These are phyloP conservation scores for Ceratocystis diversiconidia DNA, from an alignment of 2,329 filamentous ascomycete genomes.

Conservation along the genomic window DNA sequence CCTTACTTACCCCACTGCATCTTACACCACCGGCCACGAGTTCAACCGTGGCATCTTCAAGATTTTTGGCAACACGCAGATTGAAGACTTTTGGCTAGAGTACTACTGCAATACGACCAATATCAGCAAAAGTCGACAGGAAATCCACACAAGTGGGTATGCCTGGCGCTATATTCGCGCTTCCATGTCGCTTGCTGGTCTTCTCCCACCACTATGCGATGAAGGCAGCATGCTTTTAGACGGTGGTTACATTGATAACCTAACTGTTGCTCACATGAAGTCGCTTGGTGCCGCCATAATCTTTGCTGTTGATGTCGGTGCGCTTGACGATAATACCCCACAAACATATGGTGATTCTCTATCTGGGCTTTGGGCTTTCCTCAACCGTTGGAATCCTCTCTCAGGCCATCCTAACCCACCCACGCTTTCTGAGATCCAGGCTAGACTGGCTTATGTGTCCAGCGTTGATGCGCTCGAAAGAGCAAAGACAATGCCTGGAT, in stretches of 20 bases:
- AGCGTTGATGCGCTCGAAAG: constrained; percentile 88
- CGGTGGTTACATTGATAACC: constrained; percentile 91
- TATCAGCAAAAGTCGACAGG: constrained; percentile 81
- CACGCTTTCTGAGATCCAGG: constrained; percentile 90
- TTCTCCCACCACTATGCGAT: constrained; percentile 87
- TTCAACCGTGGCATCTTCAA: constrained; percentile 99
- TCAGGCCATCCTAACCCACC: constrained; percentile 80
- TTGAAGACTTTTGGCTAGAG: constrained; percentile 97
- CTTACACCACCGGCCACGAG: constrained; percentile 95
- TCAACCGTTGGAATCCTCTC: constrained; percentile 96
- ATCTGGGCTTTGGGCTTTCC: constrained; percentile 84
- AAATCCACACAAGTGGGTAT: constrained; percentile 92
- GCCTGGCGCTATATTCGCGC: constrained; percentile 95
- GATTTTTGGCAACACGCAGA: constrained; percentile 89
- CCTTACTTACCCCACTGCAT: constrained; percentile 87
- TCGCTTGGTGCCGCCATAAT: constrained; percentile 83
- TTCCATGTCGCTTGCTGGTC: constrained; percentile 87
- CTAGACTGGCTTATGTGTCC: constrained; percentile 82
- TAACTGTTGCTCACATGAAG: constrained; percentile 96
- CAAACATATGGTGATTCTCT: constrained; percentile 89
- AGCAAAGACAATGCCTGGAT: constrained; percentile 80
- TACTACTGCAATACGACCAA: constrained; percentile 99
- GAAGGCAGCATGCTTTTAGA: constrained; percentile 95
- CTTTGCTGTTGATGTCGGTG: constrained; percentile 89
- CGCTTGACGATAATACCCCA: constrained; percentile 79